Conservation (phyloP, 108 stramenopile species). For the Aurantiochytrium sp. region DNA sequence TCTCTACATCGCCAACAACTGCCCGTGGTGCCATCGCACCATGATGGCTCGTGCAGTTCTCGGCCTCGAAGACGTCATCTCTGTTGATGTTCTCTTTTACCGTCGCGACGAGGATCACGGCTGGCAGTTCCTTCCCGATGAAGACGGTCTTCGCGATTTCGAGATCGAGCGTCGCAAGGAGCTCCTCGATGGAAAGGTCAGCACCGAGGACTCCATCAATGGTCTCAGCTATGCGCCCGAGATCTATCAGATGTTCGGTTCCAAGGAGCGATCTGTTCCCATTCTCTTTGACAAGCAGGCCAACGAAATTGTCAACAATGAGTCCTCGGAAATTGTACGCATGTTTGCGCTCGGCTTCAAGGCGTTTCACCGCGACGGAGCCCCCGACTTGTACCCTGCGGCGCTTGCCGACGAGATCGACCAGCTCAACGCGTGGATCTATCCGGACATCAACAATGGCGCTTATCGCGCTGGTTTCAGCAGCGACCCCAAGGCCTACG, state of each 20-base stretch:
- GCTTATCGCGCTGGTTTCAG: conserved; percentile 53
- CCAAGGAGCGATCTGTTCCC: conserved; percentile 14
- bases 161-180: background rate
- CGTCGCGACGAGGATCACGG: background rate
- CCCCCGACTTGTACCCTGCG: background rate
- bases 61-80: conserved; percentile 40
- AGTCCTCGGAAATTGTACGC: conserved; percentile 19
- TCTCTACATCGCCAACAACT: conserved; percentile 80
- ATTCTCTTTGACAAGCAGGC: background rate
- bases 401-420: background rate
- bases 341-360: conserved; percentile 53
- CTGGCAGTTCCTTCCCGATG: background rate
- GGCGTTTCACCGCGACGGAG: conserved; percentile 43
- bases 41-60: conserved; percentile 42
- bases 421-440: conserved; percentile 20
- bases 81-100: conserved; percentile 15
- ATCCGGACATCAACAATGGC: conserved; percentile 43
- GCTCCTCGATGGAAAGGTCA: background rate
- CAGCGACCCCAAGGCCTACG: conserved; percentile 34
- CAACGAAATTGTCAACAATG: background rate
- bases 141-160: background rate
- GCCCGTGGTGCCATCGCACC: conserved; percentile 72
- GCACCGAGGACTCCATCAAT: background rate
- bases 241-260: background rate
- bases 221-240: background rate